phyloP scores from a whole-genome alignment of 768 basidiomycete genomes.

The Pulveroboletus frians region DNA sequence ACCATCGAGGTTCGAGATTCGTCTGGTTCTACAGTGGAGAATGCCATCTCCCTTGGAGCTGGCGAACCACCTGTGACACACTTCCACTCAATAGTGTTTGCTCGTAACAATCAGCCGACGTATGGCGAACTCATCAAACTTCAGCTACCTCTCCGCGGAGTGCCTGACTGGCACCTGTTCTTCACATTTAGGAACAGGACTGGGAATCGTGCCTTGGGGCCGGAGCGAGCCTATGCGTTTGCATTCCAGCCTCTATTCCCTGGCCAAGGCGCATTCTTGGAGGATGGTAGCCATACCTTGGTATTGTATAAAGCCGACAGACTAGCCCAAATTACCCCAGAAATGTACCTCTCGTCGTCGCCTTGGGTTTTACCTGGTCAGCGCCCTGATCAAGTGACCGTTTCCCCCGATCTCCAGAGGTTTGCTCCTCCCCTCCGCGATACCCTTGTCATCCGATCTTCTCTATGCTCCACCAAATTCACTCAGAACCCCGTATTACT shows the following conservation, averaged over 20 bases:
- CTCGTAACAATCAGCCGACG: constrained; percentile 81
- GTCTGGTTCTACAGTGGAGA: constrained; percentile 63
- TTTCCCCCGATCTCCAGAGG: constrained; percentile 59
- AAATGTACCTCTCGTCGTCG: constrained; percentile 68
- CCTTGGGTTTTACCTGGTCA: constrained; percentile 54
- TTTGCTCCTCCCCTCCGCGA: constrained; percentile 71
- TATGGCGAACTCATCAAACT: constrained; percentile 93
- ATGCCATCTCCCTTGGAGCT: constrained; percentile 74
- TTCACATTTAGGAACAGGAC: constrained; percentile 84
- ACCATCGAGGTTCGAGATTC: constrained; percentile 80
- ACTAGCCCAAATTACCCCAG: constrained; percentile 53
- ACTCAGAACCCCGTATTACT: constrained; percentile 88
- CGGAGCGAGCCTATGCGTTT: constrained; percentile 85
- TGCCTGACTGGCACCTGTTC: constrained; percentile 85
- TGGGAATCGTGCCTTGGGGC: constrained; percentile 42
- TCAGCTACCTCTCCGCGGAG: constrained; percentile 58
- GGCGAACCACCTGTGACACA: constrained; percentile 77
- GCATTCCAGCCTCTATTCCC: constrained; percentile 87
- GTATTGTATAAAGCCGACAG: constrained; percentile 82
- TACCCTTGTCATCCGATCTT: constrained; percentile 75
- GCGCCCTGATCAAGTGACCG: constrained; percentile 51
- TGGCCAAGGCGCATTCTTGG: constrained; percentile 68
- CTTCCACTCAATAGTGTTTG: constrained; percentile 89
- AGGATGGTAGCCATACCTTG: constrained; percentile 85
- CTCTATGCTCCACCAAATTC: constrained; percentile 86